Percentiles rank a stretch among this genome's conserved stretches.
Evolutionary conservation across 352 stramenopile species (phyloP).

Genomic region (Phytophthora tubulina): DNA sequence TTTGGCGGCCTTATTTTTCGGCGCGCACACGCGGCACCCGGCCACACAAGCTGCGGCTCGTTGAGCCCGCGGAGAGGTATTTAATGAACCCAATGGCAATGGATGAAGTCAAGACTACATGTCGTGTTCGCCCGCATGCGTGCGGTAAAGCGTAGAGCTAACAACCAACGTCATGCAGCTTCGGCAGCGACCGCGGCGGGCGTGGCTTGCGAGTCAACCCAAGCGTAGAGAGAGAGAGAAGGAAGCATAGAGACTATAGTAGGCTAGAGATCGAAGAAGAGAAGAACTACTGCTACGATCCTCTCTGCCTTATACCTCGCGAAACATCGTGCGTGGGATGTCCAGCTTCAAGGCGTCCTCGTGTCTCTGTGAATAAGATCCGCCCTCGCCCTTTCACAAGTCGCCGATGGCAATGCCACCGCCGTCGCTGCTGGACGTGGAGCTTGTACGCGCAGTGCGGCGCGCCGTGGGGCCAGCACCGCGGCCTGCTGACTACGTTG

Average conservation of each 20-base stretch:
- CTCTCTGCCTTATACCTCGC: conserved; percentile 18
- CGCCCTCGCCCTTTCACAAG: conserved; percentile 13
- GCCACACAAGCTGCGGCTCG: conserved; percentile 25
- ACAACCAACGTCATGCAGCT: conserved; percentile 13
- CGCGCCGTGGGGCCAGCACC: conserved; percentile 44
- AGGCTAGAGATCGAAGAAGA: conserved; percentile 34
- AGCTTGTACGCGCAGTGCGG: conserved; percentile 52
- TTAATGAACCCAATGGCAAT: conserved; percentile 50
- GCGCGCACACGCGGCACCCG: conserved; percentile 1
- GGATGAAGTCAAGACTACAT: conserved; percentile 47
- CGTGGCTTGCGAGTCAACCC: conserved; percentile 18
- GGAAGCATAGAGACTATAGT: conserved; percentile 17
- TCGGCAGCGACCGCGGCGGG: not conserved
- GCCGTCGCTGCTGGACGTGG: conserved; percentile 48
- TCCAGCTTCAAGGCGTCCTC: conserved; percentile 17
- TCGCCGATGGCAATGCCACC: not conserved
- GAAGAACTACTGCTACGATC: conserved; percentile 24
- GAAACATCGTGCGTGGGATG: conserved; percentile 13
- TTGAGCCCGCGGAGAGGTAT: conserved; percentile 45
- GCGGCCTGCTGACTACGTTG: conserved; percentile 65
- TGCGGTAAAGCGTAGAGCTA: conserved; percentile 29
- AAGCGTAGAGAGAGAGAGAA: conserved; percentile 26
- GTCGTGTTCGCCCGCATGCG: conserved; percentile 38
- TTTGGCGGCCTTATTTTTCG: conserved; percentile 4
- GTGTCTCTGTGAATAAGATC: conserved; percentile 32